Conservation (phyloP, 495 filamentous ascomycete species). For the Penicillium turbatum region DNA sequence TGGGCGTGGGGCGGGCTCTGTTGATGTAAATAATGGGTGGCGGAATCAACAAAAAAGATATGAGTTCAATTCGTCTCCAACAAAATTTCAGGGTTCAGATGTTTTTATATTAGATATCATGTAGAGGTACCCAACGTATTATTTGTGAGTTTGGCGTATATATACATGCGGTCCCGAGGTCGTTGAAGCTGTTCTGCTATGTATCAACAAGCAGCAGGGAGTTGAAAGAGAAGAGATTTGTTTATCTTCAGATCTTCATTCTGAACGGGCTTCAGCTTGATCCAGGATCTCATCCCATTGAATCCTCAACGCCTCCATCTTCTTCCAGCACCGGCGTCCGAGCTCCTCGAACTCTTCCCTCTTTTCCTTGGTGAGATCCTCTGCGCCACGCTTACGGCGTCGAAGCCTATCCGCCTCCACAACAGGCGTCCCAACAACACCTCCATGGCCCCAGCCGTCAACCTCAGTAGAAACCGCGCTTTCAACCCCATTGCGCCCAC, state of each 20-base stretch:
- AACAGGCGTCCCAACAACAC: slow-evolving; percentile 51
- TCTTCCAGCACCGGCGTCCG: slow-evolving; percentile 68
- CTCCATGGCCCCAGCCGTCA: slow-evolving; percentile 80
- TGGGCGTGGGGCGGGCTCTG: slow-evolving; percentile 27
- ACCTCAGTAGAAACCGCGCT: slow-evolving; percentile 68
- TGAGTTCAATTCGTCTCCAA: slow-evolving; percentile 7
- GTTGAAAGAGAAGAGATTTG: neutral
- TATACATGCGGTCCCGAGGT: neutral
- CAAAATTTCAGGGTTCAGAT: slow-evolving; percentile 3
- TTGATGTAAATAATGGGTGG: slow-evolving; percentile 40
- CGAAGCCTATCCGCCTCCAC: slow-evolving; percentile 43
- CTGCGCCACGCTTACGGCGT: slow-evolving; percentile 53
- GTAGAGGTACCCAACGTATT: slow-evolving; percentile 2
- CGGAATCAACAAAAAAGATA: slow-evolving; percentile 13
- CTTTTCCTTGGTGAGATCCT: slow-evolving; percentile 58
- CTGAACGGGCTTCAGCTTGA: slow-evolving; percentile 24
- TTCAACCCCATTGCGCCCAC: slow-evolving; percentile 52
- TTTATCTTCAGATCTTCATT: neutral
- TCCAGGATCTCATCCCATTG: slow-evolving; percentile 69
- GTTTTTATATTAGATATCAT: neutral
- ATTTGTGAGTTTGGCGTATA: neutral
- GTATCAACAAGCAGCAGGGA: neutral
- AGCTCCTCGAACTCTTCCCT: slow-evolving; percentile 68
- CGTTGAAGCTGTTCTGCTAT: neutral
- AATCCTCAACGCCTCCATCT: slow-evolving; percentile 77